Evolutionary conservation across 2,329 filamentous ascomycete species (phyloP).

Genomic region (Macrophomina pseudophaseolina): DNA sequence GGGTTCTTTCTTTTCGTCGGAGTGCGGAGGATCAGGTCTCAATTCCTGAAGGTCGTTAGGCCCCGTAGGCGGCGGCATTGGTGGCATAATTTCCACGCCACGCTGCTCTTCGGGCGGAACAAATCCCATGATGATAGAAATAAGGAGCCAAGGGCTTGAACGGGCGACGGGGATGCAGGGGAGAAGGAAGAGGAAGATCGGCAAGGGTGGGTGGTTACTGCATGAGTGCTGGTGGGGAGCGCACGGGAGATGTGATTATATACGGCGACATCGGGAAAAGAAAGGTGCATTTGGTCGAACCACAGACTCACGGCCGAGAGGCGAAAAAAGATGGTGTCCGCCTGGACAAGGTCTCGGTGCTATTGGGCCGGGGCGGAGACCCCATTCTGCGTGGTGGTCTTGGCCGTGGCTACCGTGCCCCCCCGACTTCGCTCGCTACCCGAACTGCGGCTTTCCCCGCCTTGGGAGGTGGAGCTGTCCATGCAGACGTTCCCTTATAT

Average conservation of each 20-base stretch:
- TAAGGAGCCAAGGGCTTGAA: neutral
- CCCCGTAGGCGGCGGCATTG: too few relatives aligned
- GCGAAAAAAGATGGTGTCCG: neutral
- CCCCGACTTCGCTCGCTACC: neutral
- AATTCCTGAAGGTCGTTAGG: too few relatives aligned
- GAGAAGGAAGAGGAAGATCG: neutral
- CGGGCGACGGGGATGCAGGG: neutral
- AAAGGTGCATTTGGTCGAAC: neutral
- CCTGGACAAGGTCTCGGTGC: neutral
- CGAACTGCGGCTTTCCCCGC: neutral
- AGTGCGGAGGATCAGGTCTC: too few relatives aligned
- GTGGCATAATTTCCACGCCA: too few relatives aligned
- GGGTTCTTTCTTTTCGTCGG: neutral
- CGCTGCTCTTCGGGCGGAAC: too few relatives aligned
- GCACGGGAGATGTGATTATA: neutral
- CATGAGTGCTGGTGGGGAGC: too few relatives aligned
- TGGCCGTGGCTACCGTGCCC: constrained; percentile 4
- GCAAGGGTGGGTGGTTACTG: too few relatives aligned
- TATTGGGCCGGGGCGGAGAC: neutral
- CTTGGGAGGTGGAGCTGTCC: neutral
- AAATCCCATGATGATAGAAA: neutral
- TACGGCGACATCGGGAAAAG: neutral
- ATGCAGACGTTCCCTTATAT: neutral
- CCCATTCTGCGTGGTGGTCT: constrained; percentile 8
- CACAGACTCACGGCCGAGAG: neutral